Percentiles rank a stretch among this genome's conserved stretches.
Evolutionary conservation across 768 basidiomycete genomes (phyloP).

Genomic region (Punctularia strigosozonata): DNA sequence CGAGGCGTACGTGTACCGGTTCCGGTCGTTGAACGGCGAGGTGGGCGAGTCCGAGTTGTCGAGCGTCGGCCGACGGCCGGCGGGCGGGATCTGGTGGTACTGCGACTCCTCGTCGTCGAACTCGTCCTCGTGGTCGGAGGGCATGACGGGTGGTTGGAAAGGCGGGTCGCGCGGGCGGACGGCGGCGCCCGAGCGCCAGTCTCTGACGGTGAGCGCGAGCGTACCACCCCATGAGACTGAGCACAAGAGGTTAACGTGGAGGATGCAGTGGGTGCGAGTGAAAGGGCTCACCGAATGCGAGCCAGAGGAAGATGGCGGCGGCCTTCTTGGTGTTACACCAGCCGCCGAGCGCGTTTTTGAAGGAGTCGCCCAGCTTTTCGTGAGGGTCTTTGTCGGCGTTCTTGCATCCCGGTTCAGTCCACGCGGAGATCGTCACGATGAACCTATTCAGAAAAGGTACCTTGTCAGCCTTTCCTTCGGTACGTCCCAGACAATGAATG

Average conservation of each 20-base stretch:
- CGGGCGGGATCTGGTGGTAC: conserved; percentile 38
- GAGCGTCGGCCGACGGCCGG: conserved; percentile 16
- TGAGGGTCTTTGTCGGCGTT: conserved; percentile 73
- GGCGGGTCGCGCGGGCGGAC: conserved; percentile 55
- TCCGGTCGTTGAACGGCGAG: conserved; percentile 44
- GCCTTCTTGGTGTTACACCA: conserved; percentile 95
- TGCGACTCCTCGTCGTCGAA: conserved; percentile 41
- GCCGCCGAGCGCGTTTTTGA: conserved; percentile 52
- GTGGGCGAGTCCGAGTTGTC: conserved; percentile 12
- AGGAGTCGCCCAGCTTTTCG: conserved; percentile 49
- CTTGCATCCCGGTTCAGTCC: conserved; percentile 87
- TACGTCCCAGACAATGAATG: conserved; percentile 3
- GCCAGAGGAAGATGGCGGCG: conserved; percentile 82
- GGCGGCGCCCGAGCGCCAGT: conserved; percentile 66
- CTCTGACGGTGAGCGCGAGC: conserved; percentile 48
- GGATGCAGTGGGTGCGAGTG: neutral
- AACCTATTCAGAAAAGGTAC: conserved; percentile 31
- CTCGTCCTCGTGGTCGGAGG: conserved; percentile 26
- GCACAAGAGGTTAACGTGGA: conserved; percentile 1
- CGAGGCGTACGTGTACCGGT: conserved; percentile 32
- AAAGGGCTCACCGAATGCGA: conserved; percentile 51
- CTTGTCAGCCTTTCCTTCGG: conserved; percentile 8
- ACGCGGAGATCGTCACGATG: conserved; percentile 70
- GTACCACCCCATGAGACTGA: conserved; percentile 71
- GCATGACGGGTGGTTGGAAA: conserved; percentile 48